Evolutionary conservation across 2,329 filamentous ascomycete species (phyloP).

Genomic region (Davidsoniella eucalypti): DNA sequence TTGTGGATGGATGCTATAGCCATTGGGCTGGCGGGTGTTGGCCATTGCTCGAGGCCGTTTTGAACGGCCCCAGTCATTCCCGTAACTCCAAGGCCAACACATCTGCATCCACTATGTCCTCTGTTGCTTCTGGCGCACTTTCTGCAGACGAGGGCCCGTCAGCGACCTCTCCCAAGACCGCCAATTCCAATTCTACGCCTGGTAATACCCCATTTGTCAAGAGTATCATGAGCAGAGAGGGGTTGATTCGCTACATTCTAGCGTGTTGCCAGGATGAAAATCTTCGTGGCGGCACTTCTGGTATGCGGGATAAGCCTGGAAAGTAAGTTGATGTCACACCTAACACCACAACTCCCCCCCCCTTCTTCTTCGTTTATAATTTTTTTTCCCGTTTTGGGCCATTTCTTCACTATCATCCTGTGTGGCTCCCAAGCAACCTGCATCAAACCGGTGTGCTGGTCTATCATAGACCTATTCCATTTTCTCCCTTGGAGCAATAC

Average conservation of each 20-base stretch:
- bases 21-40: constrained; percentile 96
- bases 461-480: not conserved
- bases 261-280: constrained; percentile 66
- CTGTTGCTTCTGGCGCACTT: not conserved
- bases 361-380: not conserved
- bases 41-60: constrained; percentile 69
- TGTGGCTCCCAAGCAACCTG: constrained; percentile 4
- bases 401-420: not conserved
- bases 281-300: constrained; percentile 39
- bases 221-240: constrained; percentile 64
- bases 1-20: constrained; percentile 95
- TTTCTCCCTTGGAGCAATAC: not conserved
- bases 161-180: constrained; percentile 3
- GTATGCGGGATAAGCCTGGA: constrained; percentile 83
- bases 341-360: not conserved
- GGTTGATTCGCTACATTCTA: constrained; percentile 75
- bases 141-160: constrained; percentile 4
- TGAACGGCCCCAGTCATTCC: constrained; percentile 33
- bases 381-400: not conserved
- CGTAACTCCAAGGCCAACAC: constrained; percentile 8
- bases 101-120: not conserved
- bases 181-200: not conserved
- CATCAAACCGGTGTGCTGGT: constrained; percentile 4
- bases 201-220: constrained; percentile 19
- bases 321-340: constrained; percentile 40